A percentile compares a stretch with the other conserved stretches of the same genome.
Evolutionary conservation across 768 basidiomycete genomes (phyloP).

Genomic region (Lyophyllum semitale): DNA sequence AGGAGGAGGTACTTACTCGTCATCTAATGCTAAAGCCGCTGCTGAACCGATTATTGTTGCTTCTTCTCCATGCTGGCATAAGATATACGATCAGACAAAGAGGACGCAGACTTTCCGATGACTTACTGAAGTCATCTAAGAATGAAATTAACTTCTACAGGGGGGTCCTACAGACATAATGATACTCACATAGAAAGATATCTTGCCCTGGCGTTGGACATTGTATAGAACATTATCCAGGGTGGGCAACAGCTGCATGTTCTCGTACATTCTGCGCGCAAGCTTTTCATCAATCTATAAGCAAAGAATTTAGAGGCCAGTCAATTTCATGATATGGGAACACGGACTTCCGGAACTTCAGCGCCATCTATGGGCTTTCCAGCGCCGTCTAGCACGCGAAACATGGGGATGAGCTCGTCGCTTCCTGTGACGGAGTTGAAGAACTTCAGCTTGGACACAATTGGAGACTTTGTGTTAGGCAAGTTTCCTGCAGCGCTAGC

Average conservation of each 20-base stretch:
- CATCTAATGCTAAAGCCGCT: constrained; percentile 77
- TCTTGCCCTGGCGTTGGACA: constrained; percentile 91
- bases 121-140: constrained; percentile 74
- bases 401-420: constrained; percentile 76
- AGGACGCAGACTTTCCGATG: neutral
- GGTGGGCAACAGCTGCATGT: constrained; percentile 79
- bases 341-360: constrained; percentile 69
- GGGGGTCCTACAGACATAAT: neutral
- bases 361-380: constrained; percentile 77
- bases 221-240: constrained; percentile 90
- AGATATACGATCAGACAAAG: constrained; percentile 1
- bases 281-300: constrained; percentile 65
- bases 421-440: constrained; percentile 75
- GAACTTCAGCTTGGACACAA: constrained; percentile 72
- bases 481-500: constrained; percentile 28
- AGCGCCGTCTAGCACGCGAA: constrained; percentile 79
- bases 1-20: constrained; percentile 63
- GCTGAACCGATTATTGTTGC: constrained; percentile 89
- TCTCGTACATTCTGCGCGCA: constrained; percentile 73
- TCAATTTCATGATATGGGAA: neutral
- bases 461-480: constrained; percentile 54
- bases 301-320: neutral
- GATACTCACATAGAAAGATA: constrained; percentile 79
- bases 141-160: neutral
- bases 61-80: constrained; percentile 80